Evolutionary conservation across 2,329 filamentous ascomycete species (phyloP).

Genomic region (Delphinella strobiligena): DNA sequence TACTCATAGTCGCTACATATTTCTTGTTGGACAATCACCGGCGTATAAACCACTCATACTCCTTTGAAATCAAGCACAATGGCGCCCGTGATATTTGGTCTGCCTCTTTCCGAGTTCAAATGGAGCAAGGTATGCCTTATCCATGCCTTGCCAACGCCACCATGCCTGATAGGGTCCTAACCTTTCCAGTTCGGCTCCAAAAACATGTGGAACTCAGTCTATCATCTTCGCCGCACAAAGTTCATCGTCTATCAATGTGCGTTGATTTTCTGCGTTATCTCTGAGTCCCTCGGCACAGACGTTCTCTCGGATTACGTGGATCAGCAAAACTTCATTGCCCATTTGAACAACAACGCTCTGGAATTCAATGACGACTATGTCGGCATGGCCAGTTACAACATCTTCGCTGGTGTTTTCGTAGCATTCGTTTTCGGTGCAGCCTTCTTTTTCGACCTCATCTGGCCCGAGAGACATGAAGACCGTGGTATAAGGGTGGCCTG

Average conservation of each 20-base stretch:
- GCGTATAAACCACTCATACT: not conserved
- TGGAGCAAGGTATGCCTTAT: too few relatives aligned
- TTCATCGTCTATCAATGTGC: constrained; percentile 49
- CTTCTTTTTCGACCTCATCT: constrained; percentile 52
- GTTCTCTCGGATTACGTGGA: constrained; percentile 46
- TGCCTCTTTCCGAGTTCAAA: constrained; percentile 45
- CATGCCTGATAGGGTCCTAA: too few relatives aligned
- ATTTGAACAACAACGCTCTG: constrained; percentile 25
- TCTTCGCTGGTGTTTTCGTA: constrained; percentile 45
- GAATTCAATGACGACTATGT: constrained; percentile 45
- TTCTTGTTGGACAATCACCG: too few relatives aligned
- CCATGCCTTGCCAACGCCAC: too few relatives aligned
- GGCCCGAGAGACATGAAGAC: constrained; percentile 42
- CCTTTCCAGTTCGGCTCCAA: constrained; percentile 42
- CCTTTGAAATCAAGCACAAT: constrained; percentile 11
- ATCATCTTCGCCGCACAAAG: constrained; percentile 44
- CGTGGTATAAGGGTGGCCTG: constrained; percentile 39
- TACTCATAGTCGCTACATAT: too few relatives aligned
- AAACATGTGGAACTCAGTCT: constrained; percentile 44
- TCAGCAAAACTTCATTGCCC: constrained; percentile 37
- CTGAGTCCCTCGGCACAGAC: constrained; percentile 45
- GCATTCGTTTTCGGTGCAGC: constrained; percentile 46
- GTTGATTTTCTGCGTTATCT: constrained; percentile 46
- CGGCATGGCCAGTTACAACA: constrained; percentile 45
- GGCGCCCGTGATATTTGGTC: constrained; percentile 42